Conservation (phyloP, 1,284 basidiomycete genomes). For the Pterula multifida region DNA sequence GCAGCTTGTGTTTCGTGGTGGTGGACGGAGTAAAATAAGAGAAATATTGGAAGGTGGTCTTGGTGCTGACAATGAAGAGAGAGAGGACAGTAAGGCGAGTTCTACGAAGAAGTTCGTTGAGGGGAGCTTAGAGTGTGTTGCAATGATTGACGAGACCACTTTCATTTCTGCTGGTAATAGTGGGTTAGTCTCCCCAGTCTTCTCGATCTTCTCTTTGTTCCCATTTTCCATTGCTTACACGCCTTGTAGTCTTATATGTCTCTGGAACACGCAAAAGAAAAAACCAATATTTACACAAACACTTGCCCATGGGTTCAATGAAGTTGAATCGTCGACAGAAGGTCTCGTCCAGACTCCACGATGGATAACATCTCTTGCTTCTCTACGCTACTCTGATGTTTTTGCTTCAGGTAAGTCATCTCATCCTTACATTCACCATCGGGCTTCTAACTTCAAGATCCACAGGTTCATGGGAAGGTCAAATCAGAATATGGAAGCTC, state of each 20-base stretch:
- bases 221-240: constrained; percentile 5
- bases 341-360: constrained; percentile 70
- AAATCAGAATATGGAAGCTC: constrained; percentile 83
- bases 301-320: constrained; percentile 80
- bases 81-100: constrained; percentile 24
- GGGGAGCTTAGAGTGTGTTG: constrained; percentile 85
- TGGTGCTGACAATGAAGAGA: constrained; percentile 32
- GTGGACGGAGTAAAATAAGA: constrained; percentile 67
- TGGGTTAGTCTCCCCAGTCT: constrained; percentile 52
- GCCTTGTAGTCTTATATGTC: constrained; percentile 61
- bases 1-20: constrained; percentile 92
- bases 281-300: constrained; percentile 84
- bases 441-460: constrained; percentile 6
- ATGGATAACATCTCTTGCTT: constrained; percentile 83
- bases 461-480: constrained; percentile 85
- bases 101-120: constrained; percentile 61
- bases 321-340: constrained; percentile 56
- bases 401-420: constrained; percentile 70
- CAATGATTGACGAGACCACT: constrained; percentile 89
- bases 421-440: too few species aligned
- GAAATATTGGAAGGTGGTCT: constrained; percentile 76
- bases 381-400: constrained; percentile 80
- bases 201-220: constrained; percentile 9
- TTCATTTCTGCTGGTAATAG: constrained; percentile 94
- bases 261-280: constrained; percentile 94